phyloP scores from a whole-genome alignment of 1,284 basidiomycete species.

The Mycosarcoma maydis region DNA sequence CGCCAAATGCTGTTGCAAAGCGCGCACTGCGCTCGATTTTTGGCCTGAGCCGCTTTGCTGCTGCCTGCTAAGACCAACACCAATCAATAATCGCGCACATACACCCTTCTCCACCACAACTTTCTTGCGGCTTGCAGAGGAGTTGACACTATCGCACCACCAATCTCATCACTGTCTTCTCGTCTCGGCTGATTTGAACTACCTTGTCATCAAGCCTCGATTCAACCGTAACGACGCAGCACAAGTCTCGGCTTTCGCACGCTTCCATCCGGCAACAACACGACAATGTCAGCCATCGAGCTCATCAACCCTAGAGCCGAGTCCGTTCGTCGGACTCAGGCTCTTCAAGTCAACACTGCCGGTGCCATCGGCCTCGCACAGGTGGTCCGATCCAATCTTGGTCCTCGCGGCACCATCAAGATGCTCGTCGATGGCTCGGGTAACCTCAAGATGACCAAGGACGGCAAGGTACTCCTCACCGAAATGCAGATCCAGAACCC shows the following conservation, averaged over 20 bases:
- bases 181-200: no score
- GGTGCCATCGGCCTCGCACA: constrained; percentile 97
- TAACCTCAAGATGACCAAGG: constrained; percentile 99
- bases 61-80: constrained; percentile 19
- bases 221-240: no score
- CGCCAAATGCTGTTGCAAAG: constrained; percentile 9
- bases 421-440: constrained; percentile 99
- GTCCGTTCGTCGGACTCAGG: constrained; percentile 89
- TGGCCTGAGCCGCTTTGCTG: neutral
- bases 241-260: no score
- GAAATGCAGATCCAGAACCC: constrained; percentile 99
- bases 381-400: constrained; percentile 96
- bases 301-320: constrained; percentile 74
- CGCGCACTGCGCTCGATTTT: neutral
- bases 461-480: constrained; percentile 96
- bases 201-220: no score
- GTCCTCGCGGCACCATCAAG: constrained; percentile 82
- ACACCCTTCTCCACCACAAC: no score
- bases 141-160: no score
- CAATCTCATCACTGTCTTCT: no score
- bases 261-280: no score
- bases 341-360: constrained; percentile 82
- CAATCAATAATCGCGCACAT: constrained; percentile 4
- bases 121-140: no score
- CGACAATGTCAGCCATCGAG: constrained; percentile 64